phyloP scores from a whole-genome alignment of 257 asterid genomes.

The Fraxinus cuspidata region DNA sequence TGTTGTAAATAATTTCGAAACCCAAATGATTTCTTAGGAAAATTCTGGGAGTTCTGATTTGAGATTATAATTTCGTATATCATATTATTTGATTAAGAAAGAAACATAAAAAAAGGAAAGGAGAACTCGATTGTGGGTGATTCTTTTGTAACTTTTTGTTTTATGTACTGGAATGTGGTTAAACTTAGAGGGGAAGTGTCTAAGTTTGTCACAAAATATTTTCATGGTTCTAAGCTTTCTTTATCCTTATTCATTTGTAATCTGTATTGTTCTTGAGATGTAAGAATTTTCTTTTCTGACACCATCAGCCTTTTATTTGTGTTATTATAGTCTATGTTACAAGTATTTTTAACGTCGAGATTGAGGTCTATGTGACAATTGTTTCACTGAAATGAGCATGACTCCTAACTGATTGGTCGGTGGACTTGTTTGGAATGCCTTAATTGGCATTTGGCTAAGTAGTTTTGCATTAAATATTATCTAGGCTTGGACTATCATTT shows the following conservation, averaged over 20 bases:
- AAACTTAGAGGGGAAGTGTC: neutral
- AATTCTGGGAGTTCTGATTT: neutral
- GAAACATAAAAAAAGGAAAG: neutral
- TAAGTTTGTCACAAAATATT: neutral
- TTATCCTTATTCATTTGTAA: constrained; percentile 15
- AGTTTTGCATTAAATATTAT: too few species aligned
- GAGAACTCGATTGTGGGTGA: constrained; percentile 29
- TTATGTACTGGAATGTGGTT: constrained; percentile 8
- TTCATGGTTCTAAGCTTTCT: neutral
- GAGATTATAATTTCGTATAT: neutral
- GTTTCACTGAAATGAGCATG: neutral
- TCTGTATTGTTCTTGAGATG: constrained; percentile 29
- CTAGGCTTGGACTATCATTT: neutral
- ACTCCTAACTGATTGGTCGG: too few species aligned
- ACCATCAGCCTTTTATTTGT: constrained; percentile 29
- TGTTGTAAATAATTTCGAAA: constrained; percentile 67
- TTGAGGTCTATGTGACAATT: neutral
- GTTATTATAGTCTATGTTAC: neutral
- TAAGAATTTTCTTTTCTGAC: constrained; percentile 21
- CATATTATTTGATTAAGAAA: too few species aligned
- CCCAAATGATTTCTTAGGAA: constrained; percentile 24
- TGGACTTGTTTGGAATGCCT: neutral
- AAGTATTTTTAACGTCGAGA: neutral
- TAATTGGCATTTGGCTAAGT: neutral
- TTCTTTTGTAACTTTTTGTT: constrained; percentile 22